These are phyloP conservation scores for Blastobotrys raffinosifermentans DNA, from an alignment of 1,139 yeast genomes.

Conservation along the genomic window DNA sequence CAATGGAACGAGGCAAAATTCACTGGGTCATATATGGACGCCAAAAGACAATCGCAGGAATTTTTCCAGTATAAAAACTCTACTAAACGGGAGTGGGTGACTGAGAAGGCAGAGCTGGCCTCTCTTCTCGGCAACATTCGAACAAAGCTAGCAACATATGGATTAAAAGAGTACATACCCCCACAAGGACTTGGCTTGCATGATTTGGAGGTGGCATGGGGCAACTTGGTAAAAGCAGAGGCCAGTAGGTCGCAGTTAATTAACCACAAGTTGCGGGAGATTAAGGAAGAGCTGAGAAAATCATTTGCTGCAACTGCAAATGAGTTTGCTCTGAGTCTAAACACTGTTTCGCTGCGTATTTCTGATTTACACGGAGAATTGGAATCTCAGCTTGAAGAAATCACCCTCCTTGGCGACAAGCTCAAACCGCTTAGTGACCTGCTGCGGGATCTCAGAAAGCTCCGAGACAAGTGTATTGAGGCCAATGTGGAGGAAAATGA, in stretches of 20 bases:
- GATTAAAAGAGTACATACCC: slow-evolving; percentile 34
- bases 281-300: slow-evolving; percentile 40
- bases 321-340: slow-evolving; percentile 31
- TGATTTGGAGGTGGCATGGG: slow-evolving; percentile 34
- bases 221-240: slow-evolving; percentile 29
- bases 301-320: slow-evolving; percentile 43
- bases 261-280: slow-evolving; percentile 31
- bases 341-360: slow-evolving; percentile 29
- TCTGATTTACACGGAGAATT: slow-evolving; percentile 36
- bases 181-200: slow-evolving; percentile 29
- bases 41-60: slow-evolving; percentile 27
- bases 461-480: slow-evolving; percentile 29
- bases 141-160: slow-evolving; percentile 37
- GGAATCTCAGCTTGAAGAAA: slow-evolving; percentile 34
- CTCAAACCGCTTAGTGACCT: slow-evolving; percentile 31
- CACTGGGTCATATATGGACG: slow-evolving; percentile 31
- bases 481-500: slow-evolving; percentile 40
- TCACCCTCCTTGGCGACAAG: slow-evolving; percentile 30
- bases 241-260: slow-evolving; percentile 31
- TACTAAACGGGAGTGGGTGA: slow-evolving; percentile 36
- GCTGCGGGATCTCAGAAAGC: slow-evolving; percentile 25
- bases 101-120: slow-evolving; percentile 35
- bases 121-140: slow-evolving; percentile 36
- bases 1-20: slow-evolving; percentile 27
- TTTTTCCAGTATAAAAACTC: slow-evolving; percentile 30